Base-by-base conservation (phyloP, 73 alveolate genomes). In the Effrenium voratum region DNA sequence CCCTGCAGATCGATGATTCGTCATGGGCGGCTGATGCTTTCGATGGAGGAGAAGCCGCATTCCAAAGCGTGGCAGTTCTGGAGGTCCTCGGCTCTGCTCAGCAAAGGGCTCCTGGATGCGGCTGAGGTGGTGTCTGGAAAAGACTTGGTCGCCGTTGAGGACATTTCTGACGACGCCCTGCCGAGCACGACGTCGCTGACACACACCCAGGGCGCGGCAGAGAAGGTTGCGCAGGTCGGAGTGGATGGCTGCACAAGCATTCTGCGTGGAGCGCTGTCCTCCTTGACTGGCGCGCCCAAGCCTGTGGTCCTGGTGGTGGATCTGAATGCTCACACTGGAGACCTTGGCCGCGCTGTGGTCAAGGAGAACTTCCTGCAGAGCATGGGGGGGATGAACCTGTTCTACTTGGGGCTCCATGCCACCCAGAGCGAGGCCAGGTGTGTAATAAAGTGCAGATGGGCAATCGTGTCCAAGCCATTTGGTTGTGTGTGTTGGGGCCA, bases 341-440 rank as follows among this genome's bases (percentile, higher is more conserved):
- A 80, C 45, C 26, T 45, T 41, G 46, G 8, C 13, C 68, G 41
- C 3, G 91, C 91, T 13, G 70, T 26, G 16, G 45, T 45, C 30
- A 2, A 43, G 1, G 91, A 80, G 70, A 16, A 45, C 8, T 80
- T 80, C 70, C 16, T 8, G 2, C 43, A 28, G 8, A n/a, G 91
- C 72, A 32, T 43, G 24, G 73, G 36, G 6, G 26, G 30, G 30
- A 5, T 5, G 1, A 2, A 46, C 70, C 45, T 80, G 45, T 26
- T 45, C 91, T 80, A 36, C 91, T 28, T 43, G 41, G 91, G 72
- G n/a, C 22, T 80, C 70, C 91, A 80, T 46, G 45, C 70, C 28
- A 22, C 6, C 22, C 44, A 46, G 32, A 32, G 15, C 72, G 91
- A 80, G 91, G 81, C 81, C 8, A 28, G 28, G 44, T 30, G 19